Percentiles rank a stretch among this genome's conserved stretches.
Conservation (phyloP, 2,329 filamentous ascomycete species). For the Penicillium digitatum region DNA sequence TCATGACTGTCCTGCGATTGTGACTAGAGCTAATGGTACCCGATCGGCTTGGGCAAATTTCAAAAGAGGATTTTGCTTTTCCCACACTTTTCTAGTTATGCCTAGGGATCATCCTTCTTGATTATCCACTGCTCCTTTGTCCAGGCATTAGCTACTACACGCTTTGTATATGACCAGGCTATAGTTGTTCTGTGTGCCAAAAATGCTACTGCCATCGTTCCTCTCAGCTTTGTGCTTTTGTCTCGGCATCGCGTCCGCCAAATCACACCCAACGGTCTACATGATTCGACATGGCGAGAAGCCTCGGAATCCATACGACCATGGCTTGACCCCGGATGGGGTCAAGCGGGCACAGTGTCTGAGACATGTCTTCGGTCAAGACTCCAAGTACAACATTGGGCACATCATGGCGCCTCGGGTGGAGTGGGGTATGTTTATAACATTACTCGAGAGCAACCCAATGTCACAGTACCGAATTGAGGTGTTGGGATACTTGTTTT, state of each 20-base stretch:
- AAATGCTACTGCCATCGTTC: conserved; percentile 3
- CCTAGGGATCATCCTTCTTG: no score
- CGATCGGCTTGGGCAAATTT: not conserved
- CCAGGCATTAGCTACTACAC: not conserved
- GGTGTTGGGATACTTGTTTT: no score
- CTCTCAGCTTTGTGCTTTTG: not conserved
- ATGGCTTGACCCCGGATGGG: conserved; percentile 25
- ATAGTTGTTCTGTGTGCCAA: not conserved
- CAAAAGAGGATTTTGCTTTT: not conserved
- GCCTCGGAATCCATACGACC: conserved; percentile 20
- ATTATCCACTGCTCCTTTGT: not conserved
- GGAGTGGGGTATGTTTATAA: conserved; percentile 19
- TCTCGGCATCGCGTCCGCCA: conserved; percentile 2
- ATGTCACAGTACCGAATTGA: not conserved
- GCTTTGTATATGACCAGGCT: not conserved
- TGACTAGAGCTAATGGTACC: not conserved
- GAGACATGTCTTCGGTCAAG: conserved; percentile 24
- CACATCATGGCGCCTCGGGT: conserved; percentile 29
- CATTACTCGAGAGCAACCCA: not conserved
- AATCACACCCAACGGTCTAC: conserved; percentile 23
- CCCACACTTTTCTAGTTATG: no score
- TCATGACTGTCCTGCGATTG: not conserved
- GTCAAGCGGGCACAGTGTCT: conserved; percentile 28
- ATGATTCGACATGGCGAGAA: conserved; percentile 34
- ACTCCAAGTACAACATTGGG: conserved; percentile 25